Conservation (phyloP, 495 filamentous ascomycete genomes). For the Daldinia grandis region DNA sequence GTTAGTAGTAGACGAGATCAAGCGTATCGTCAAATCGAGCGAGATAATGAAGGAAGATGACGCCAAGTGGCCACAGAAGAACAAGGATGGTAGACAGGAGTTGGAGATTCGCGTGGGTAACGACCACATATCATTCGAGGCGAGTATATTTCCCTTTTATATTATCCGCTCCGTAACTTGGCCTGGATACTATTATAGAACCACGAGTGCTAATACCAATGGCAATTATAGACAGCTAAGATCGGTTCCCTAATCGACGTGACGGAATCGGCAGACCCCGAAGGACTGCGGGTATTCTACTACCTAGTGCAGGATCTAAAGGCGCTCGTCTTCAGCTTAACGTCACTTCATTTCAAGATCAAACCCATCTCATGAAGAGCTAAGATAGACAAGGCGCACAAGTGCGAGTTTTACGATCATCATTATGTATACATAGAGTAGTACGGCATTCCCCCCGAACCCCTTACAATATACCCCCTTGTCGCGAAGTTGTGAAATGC, state of each 20-base stretch:
- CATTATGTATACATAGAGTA: conserved; percentile 41
- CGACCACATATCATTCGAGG: conserved; percentile 99
- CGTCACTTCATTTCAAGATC: conserved; percentile 98
- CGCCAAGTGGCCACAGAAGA: conserved; percentile 99
- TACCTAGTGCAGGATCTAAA: conserved; percentile 98
- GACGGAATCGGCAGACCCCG: conserved; percentile 93
- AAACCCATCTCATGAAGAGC: conserved; percentile 72
- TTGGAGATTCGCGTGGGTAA: conserved; percentile 93
- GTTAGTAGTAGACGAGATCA: conserved; percentile 92
- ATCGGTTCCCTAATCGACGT: conserved; percentile 98
- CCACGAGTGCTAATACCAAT: conserved; percentile 45
- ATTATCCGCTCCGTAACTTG: not conserved
- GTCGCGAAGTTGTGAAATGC: conserved; percentile 37
- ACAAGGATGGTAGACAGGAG: conserved; percentile 98
- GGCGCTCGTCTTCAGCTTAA: conserved; percentile 94
- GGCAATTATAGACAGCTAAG: conserved; percentile 81
- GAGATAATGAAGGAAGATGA: conserved; percentile 99
- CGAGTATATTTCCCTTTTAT: conserved; percentile 44
- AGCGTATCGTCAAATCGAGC: conserved; percentile 95
- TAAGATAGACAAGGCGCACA: not conserved
- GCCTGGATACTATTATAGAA: not conserved
- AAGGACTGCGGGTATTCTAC: conserved; percentile 98
- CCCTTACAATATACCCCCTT: conserved; percentile 42
- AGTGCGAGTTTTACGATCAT: conserved; percentile 22
- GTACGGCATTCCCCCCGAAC: conserved; percentile 32